Evolutionary conservation across 2,329 filamentous ascomycete genomes (phyloP).

Genomic region (Ascochyta viciae-villosae): DNA sequence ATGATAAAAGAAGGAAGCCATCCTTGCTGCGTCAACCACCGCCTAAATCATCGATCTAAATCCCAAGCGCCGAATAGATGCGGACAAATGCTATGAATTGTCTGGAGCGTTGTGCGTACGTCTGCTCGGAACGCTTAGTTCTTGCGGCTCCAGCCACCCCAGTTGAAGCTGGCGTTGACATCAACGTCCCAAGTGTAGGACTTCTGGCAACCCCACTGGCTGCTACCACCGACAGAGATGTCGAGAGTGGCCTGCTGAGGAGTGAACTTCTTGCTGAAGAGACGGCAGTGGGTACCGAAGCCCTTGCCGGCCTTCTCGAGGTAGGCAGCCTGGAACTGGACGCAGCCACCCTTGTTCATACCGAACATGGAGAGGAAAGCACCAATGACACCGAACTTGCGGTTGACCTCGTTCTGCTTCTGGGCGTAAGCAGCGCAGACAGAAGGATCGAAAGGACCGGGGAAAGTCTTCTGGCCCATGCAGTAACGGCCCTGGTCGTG

Average conservation of each 20-base stretch:
- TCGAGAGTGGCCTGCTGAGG: constrained; percentile 27
- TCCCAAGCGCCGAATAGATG: constrained; percentile 10
- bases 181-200: constrained; percentile 34
- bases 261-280: constrained; percentile 35
- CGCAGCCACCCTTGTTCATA: constrained; percentile 29
- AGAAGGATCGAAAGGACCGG: constrained; percentile 34
- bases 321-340: constrained; percentile 36
- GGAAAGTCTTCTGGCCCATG: constrained; percentile 37
- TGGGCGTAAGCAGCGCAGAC: constrained; percentile 34
- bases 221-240: constrained; percentile 20
- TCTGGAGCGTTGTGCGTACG: not conserved
- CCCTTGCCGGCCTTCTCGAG: constrained; percentile 31
- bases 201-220: constrained; percentile 32
- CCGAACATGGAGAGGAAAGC: constrained; percentile 24
- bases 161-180: constrained; percentile 32
- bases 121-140: constrained; percentile 13
- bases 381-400: constrained; percentile 22
- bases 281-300: constrained; percentile 37
- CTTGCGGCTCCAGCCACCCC: constrained; percentile 20
- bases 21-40: not conserved
- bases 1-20: constrained; percentile 10
- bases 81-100: not conserved
- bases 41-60: not conserved
- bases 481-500: constrained; percentile 35
- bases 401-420: constrained; percentile 34